These are phyloP conservation scores for Lagerstroemia speciosa DNA, from an alignment of 345 rosid genomes.

Conservation along the genomic window DNA sequence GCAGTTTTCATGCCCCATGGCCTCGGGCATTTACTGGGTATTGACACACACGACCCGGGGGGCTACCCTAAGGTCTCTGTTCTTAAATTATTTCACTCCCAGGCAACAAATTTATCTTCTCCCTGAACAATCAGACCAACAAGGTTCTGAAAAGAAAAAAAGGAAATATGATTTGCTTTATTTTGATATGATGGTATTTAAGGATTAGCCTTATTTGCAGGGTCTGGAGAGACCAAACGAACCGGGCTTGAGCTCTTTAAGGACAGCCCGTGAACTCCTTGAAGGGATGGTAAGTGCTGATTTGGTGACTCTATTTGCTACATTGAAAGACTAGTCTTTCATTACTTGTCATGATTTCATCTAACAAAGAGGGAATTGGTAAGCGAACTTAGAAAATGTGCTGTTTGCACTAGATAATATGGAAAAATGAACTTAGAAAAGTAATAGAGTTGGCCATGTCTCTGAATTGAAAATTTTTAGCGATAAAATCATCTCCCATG, in stretches of 20 bases:
- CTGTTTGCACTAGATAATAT: not conserved
- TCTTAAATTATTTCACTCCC: not conserved
- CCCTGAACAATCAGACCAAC: not conserved
- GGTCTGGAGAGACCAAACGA: constrained; percentile 57
- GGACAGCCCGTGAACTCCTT: constrained; percentile 58
- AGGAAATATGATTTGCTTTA: not conserved
- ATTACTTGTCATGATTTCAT: too few species aligned
- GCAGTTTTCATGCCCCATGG: constrained; percentile 98
- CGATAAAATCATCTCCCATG: not conserved
- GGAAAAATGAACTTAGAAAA: not conserved
- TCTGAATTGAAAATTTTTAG: not conserved
- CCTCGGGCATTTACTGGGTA: constrained; percentile 83
- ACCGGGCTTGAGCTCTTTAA: constrained; percentile 73
- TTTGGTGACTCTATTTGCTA: too few species aligned
- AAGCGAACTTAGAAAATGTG: too few species aligned
- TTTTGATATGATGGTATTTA: not conserved
- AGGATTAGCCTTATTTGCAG: constrained; percentile 24
- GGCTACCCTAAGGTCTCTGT: constrained; percentile 59
- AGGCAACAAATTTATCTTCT: not conserved
- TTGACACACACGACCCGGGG: constrained; percentile 93
- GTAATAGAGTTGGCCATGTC: not conserved
- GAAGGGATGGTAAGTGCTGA: constrained; percentile 67
- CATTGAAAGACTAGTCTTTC: too few species aligned
- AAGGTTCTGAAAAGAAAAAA: not conserved
- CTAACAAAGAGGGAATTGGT: too few species aligned